These are phyloP conservation scores for Aegilops umbellulata DNA, from an alignment of 176 grass and related monocot genomes.

Conservation along the genomic window DNA sequence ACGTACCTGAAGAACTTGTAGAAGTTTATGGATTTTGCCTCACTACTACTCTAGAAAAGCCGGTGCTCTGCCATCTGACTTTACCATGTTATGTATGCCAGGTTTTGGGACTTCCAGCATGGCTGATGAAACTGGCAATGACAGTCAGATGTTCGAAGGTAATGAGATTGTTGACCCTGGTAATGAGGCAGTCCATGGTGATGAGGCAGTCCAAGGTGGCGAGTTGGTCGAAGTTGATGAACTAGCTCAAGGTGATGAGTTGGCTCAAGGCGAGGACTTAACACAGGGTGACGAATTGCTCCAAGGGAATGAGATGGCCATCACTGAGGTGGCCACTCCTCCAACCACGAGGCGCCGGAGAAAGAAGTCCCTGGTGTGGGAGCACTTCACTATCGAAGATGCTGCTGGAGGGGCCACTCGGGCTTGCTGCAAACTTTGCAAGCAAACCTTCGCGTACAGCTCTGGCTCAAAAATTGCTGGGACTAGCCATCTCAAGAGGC, in stretches of 20 bases:
- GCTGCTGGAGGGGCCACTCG: constrained; percentile 48
- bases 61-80: not conserved
- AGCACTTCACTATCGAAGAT: constrained; percentile 66
- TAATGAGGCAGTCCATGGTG: constrained; percentile 10
- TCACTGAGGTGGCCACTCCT: constrained; percentile 20
- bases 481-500: constrained; percentile 73
- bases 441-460: constrained; percentile 63
- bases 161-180: constrained; percentile 16
- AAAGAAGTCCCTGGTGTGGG: constrained; percentile 66
- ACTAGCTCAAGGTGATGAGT: constrained; percentile 5
- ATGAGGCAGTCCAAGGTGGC: constrained; percentile 10
- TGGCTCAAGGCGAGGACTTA: constrained; percentile 3
- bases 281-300: constrained; percentile 3
- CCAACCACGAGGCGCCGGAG: constrained; percentile 31
- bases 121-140: constrained; percentile 31
- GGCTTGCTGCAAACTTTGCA: constrained; percentile 77
- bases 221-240: constrained; percentile 16
- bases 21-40: not conserved
- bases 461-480: constrained; percentile 65
- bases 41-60: not conserved
- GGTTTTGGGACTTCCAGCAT: constrained; percentile 16
- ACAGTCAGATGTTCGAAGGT: constrained; percentile 16
- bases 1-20: not conserved
- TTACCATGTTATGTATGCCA: not conserved
- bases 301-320: constrained; percentile 24